Evolutionary conservation across 768 basidiomycete genomes (phyloP), one percentile per base, ranked within the genome.

Genomic region (Cystofilobasidium capitatum): DNA sequence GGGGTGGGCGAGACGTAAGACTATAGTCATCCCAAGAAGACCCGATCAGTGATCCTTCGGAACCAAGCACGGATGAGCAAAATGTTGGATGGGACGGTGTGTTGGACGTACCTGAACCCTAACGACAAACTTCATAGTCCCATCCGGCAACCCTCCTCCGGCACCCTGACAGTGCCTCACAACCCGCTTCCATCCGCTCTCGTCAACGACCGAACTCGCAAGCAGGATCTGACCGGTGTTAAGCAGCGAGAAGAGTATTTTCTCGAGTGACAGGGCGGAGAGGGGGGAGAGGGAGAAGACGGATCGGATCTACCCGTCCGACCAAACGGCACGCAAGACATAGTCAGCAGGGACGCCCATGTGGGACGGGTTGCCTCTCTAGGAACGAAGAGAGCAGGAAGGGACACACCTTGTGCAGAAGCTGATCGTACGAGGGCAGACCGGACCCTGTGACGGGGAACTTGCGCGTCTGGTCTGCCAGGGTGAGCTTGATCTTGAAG

Each of bases 401-500:
- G 36, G 29, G 26, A 60, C 58, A 35, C 0, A 60, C 65, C 65
- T 66, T 66, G 37, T 45, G 35, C 12, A 35, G 5, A 36, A 59
- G 37, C 22, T 45, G 58, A 24, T 33, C 35, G 36, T 49, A 60
- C n/a, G 65, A 51, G 8, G 65, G 65, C 29, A 51, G 60, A 33
- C 44, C n/a, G 9, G 31, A 17, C 24, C 58, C 65, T 24, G 44
- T 59, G 45, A 66, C 58, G 13, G 58, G 29, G n/a, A 66, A 59
- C 65, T 66, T 66, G 35, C 65, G 44, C 12, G 58, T 66, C 1
- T 40, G 29, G 17, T 22, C 3, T 13, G 35, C 44, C 44, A 59
- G 47, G 33, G 58, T 44, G 33, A 51, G 58, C 45, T 59, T 66
- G 65, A 66, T 33, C 20, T 33, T 66, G 65, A 66, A 66, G 6